Evolutionary conservation across 306 rosid genomes (phyloP).

Genomic region (Albizia julibrissin): DNA sequence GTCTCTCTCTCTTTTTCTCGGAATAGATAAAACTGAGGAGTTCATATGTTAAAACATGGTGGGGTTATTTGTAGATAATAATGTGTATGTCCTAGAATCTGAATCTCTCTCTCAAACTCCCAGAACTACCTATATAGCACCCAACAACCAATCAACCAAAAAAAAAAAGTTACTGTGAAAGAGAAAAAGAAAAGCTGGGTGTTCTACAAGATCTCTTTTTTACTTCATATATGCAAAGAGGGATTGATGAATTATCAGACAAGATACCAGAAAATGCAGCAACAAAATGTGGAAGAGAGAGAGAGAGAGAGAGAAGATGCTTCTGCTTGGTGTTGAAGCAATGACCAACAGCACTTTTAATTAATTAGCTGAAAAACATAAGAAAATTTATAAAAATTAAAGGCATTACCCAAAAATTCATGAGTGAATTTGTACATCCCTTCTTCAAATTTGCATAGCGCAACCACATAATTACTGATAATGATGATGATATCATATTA

Average conservation of each 20-base stretch:
- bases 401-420: slow-evolving; percentile 43
- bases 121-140: background rate
- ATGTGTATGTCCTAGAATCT: slow-evolving; percentile 26
- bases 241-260: slow-evolving; percentile 51
- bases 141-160: background rate
- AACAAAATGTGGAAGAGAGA: slow-evolving; percentile 17
- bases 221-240: slow-evolving; percentile 42
- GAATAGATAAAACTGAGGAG: slow-evolving; percentile 30
- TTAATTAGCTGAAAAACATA: slow-evolving; percentile 17
- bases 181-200: slow-evolving; percentile 4
- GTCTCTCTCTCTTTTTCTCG: background rate
- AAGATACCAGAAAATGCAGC: slow-evolving; percentile 47
- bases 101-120: slow-evolving; percentile 27
- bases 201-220: slow-evolving; percentile 5
- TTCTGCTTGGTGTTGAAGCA: slow-evolving; percentile 63
- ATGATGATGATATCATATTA: slow-evolving; percentile 7
- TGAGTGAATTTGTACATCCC: slow-evolving; percentile 52
- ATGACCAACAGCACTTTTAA: slow-evolving; percentile 18
- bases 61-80: slow-evolving; percentile 32
- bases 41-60: slow-evolving; percentile 1
- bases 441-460: slow-evolving; percentile 49
- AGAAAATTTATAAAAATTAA: slow-evolving; percentile 4
- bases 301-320: slow-evolving; percentile 30
- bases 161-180: background rate
- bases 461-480: slow-evolving; percentile 28